These are phyloP conservation scores for Fusarium odoratissimum DNA, from an alignment of 2,329 filamentous ascomycete genomes.

Conservation along the genomic window DNA sequence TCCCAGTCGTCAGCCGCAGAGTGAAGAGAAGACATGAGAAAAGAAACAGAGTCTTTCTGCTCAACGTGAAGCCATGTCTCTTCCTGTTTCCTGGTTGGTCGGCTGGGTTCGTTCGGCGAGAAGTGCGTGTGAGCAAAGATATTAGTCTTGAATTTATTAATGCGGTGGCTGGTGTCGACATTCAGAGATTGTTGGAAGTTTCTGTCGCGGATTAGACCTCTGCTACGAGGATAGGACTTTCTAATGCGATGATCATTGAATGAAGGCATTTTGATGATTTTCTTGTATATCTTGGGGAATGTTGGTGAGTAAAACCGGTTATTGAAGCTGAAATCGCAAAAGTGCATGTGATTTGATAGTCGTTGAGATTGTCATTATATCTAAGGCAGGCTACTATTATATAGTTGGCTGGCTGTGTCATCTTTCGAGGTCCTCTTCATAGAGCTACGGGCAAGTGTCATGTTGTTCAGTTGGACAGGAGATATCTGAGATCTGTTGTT, in stretches of 20 bases:
- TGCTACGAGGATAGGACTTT: background rate
- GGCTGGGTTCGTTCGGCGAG: background rate
- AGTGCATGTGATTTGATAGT: background rate
- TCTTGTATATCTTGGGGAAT: background rate
- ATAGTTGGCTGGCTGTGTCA: background rate
- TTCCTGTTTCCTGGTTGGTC: background rate
- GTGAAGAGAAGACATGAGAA: background rate
- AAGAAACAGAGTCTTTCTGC: background rate
- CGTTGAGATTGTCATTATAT: background rate
- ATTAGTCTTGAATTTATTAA: background rate
- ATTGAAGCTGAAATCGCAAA: background rate
- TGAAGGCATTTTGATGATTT: background rate
- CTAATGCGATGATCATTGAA: background rate
- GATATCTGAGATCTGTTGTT: background rate
- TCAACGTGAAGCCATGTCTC: background rate
- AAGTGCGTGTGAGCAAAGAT: constrained; percentile 9
- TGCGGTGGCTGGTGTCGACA: background rate
- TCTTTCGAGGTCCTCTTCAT: background rate
- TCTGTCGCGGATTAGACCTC: background rate
- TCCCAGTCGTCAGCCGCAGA: constrained; percentile 12
- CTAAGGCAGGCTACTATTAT: background rate
- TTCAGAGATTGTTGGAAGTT: background rate
- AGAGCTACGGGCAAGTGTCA: background rate
- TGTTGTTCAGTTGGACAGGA: background rate
- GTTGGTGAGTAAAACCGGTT: background rate